Base-by-base conservation (phyloP, 2,329 filamentous ascomycete species). In the Penicillium sp. region DNA sequence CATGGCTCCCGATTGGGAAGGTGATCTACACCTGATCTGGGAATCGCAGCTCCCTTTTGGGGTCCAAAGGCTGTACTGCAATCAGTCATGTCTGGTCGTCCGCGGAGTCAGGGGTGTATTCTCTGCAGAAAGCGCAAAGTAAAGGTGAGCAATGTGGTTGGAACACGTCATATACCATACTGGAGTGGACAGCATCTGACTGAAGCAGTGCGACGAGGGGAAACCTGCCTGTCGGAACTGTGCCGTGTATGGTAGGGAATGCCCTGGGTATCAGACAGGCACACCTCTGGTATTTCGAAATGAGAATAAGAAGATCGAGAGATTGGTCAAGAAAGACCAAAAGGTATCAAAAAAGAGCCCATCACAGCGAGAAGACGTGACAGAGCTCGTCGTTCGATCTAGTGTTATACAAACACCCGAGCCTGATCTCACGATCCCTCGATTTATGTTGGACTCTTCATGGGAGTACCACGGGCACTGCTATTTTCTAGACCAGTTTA, bases 111-210 rank as follows among this genome's bases (percentile, higher is more conserved):
- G 38, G 49, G 43, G 2, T 46, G 43, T 29, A 39, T 46, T 18
- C 49, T 52, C 14, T 46, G 49, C 32, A 52, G 49, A 18, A 52
- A 51, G 29, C 42, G 42, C 32, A 51, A 51, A 39, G 38, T 51
- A 2, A 51, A 40, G 43, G 49, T 45, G 31, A 46, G 42, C 8
- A n/a, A n/a, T 36, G 11, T 36, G 34, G 11, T 16, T 27, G 39
- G 47, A 49, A 38, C 27, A 21, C 9, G 22, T 10, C 13, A 11
- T 36, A 7, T 36, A 14, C 31, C 1, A 7, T 11, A 4, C 43
- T 39, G 38, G 22, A 43, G 6, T 9, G 13, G 14, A 24, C 39
- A 8, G 21, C 6, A 31, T 7, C 13, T 43, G 22, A 43, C 21
- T 10, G 14, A 13, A 9, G 22, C 24, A 43, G 42, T 29, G 22